phyloP scores from a whole-genome alignment of 441 rosid genomes.

The Croton laevigatus region DNA sequence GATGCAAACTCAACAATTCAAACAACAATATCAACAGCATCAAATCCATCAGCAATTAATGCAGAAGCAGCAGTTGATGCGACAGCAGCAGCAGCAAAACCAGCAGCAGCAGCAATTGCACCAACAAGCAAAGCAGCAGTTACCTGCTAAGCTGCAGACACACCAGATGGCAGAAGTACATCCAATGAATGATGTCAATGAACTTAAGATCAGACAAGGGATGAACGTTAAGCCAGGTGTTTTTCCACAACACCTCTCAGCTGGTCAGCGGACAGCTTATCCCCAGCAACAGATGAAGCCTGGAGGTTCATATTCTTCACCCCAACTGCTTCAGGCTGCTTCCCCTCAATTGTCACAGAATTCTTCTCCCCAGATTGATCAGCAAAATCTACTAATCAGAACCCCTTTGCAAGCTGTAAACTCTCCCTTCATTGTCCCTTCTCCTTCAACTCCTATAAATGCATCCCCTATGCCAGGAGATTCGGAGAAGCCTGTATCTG shows the following conservation, averaged over 20 bases:
- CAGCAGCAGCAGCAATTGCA: conserved; percentile 39
- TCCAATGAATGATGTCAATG: conserved; percentile 75
- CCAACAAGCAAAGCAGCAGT: conserved; percentile 70
- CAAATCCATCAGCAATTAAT: conserved; percentile 53
- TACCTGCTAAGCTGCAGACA: conserved; percentile 44
- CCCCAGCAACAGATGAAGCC: conserved; percentile 69
- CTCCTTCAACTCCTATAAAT: conserved; percentile 85
- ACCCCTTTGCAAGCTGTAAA: conserved; percentile 81
- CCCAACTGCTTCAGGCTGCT: conserved; percentile 68
- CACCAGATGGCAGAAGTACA: conserved; percentile 62
- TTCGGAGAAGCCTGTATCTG: conserved; percentile 70
- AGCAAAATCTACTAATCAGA: conserved; percentile 57
- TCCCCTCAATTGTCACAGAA: conserved; percentile 84
- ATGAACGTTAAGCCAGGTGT: conserved; percentile 61
- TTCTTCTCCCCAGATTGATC: conserved; percentile 93
- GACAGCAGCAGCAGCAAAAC: conserved; percentile 38
- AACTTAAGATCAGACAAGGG: conserved; percentile 59
- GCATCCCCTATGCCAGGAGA: conserved; percentile 90
- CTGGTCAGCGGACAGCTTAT: conserved; percentile 59
- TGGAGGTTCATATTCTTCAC: conserved; percentile 69
- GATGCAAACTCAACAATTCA: conserved; percentile 50
- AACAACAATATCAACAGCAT: conserved; percentile 63
- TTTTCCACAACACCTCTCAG: conserved; percentile 65
- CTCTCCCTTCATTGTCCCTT: conserved; percentile 78
- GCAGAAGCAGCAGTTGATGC: conserved; percentile 38